Percentiles rank a stretch among this genome's conserved stretches.
These are phyloP conservation scores for Fomitopsis betulina DNA, from an alignment of 1,284 basidiomycete genomes.

Conservation along the genomic window DNA sequence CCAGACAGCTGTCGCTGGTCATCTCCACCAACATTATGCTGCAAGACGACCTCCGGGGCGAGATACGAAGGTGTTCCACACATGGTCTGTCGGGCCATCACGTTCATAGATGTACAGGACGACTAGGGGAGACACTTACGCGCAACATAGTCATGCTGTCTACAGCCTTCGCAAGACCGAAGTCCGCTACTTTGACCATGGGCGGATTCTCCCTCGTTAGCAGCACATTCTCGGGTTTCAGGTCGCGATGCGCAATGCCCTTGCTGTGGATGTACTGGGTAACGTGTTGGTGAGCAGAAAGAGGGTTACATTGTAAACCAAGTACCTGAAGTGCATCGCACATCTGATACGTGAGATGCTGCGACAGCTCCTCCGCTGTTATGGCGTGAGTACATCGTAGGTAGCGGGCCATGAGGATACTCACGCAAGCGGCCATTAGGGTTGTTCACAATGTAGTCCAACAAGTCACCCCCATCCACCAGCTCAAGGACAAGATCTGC, in stretches of 20 bases:
- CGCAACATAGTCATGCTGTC: conserved; percentile 69
- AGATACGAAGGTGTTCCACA: conserved; percentile 85
- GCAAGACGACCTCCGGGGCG: conserved; percentile 85
- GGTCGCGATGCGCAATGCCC: conserved; percentile 83
- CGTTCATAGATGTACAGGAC: neutral
- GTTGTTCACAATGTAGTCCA: conserved; percentile 68
- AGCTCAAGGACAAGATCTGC: conserved; percentile 76
- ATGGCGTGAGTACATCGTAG: neutral
- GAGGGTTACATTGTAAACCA: neutral
- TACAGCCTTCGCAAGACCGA: conserved; percentile 88
- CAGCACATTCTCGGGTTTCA: conserved; percentile 90
- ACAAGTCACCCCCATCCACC: conserved; percentile 84
- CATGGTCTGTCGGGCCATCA: conserved; percentile 56
- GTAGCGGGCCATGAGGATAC: conserved; percentile 21
- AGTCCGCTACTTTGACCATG: conserved; percentile 83
- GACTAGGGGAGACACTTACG: conserved; percentile 33
- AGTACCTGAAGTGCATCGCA: conserved; percentile 67
- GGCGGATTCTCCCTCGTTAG: conserved; percentile 64
- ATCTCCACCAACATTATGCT: conserved; percentile 35
- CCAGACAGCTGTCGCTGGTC: conserved; percentile 36
- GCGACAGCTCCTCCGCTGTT: conserved; percentile 50
- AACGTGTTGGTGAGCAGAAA: neutral
- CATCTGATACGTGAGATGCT: conserved; percentile 69
- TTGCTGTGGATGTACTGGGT: conserved; percentile 63
- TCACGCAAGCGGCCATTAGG: conserved; percentile 52